These are phyloP conservation scores for Periglandula ipomoeae DNA, from an alignment of 2,329 filamentous ascomycete species.

Conservation along the genomic window DNA sequence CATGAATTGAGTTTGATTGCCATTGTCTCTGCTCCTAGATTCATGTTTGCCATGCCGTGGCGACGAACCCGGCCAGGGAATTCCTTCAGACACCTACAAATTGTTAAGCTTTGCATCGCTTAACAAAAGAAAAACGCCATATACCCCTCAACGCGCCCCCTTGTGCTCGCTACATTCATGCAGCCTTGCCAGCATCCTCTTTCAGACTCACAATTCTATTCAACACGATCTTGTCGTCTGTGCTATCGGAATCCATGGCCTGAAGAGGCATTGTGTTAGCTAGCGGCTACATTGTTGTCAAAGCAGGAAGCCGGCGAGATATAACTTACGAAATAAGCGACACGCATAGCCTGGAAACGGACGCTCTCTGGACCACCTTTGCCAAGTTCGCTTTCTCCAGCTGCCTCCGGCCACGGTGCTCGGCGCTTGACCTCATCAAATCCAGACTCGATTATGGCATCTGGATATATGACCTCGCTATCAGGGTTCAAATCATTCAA, in stretches of 20 bases:
- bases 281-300: neutral
- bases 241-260: slow-evolving; percentile 71
- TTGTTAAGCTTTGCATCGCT: neutral
- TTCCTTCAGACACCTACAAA: no score
- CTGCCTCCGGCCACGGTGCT: slow-evolving; percentile 75
- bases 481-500: slow-evolving; percentile 76
- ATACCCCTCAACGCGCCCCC: neutral
- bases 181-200: slow-evolving; percentile 68
- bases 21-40: no score
- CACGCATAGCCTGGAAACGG: slow-evolving; percentile 83
- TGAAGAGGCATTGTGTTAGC: slow-evolving; percentile 15
- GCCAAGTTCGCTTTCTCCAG: slow-evolving; percentile 56
- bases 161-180: neutral
- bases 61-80: no score
- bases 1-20: no score
- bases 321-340: slow-evolving; percentile 65
- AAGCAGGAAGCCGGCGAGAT: neutral
- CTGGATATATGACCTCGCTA: slow-evolving; percentile 68
- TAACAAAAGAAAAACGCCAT: neutral
- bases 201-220: slow-evolving; percentile 91
- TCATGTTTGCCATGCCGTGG: no score
- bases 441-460: slow-evolving; percentile 75
- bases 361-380: slow-evolving; percentile 63
- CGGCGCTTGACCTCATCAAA: slow-evolving; percentile 65
- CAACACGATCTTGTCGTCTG: slow-evolving; percentile 69